Base-by-base conservation (phyloP, 495 filamentous ascomycete genomes). In the Pyronema omphalodes region DNA sequence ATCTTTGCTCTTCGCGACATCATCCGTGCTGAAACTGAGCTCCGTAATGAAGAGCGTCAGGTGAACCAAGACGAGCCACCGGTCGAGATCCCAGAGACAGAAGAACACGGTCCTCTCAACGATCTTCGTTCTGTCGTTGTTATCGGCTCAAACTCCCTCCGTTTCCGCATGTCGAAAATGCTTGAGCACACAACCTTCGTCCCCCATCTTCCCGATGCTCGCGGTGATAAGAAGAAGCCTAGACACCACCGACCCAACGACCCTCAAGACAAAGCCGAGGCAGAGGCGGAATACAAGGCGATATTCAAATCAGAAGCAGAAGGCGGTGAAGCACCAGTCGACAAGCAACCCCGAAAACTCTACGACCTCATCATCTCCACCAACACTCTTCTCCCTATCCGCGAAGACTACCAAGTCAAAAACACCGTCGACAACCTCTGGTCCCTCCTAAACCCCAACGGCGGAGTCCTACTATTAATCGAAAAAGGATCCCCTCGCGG, bases 401-500 rank as follows among this genome's bases (percentile, higher is more conserved):
- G 73, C 15, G 81, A 93, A 62, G 77, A 82, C 4, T 84, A 79
- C 57, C 68, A 80, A 60, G 84, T 88, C 15, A 87, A 84, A 59
- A 73, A 77, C 18, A 72, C 86, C 44, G 70, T 94, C 11, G 76
- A 91, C 62, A 94, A 93, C 40, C 72, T 95, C 3, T 98, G 91
- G 91, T 74, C 78, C 5, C 75, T 94, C 54, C 74, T 95, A 0
- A 81, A 82, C 23, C 85, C 85, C 7, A 73, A 84, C 33, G 91
- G 91, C 9, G 91, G 91, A 44, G 75, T 96, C 8, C 73, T 98
- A 8, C 77, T 98, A 51, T 68, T 98, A 1, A 65, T 94, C 19
- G 91, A 98, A 65, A 98, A 96, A 68, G 91, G 88, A 3, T 75
- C 88, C 15, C 86, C 88, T 37, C 77, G 81, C 19, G 91, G 91